A percentile compares a stretch with the other conserved stretches of the same genome.
Conservation (phyloP, 164 flowering plant species). For the Magnolia changhungtana region DNA sequence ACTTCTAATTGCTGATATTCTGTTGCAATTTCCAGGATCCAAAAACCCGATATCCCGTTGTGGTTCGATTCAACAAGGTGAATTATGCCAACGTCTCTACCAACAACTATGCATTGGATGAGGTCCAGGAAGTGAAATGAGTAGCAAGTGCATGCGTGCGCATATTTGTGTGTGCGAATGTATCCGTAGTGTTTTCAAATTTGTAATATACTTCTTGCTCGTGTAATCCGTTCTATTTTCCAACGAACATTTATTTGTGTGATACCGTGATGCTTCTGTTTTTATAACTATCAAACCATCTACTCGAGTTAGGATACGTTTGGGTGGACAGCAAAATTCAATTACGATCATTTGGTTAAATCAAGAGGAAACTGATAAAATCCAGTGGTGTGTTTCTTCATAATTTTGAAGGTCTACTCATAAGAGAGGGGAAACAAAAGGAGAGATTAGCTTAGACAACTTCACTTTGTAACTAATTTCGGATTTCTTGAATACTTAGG, state of each 20-base stretch:
- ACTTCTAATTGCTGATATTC: not conserved
- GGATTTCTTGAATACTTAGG: too few relatives aligned
- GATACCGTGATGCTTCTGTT: not conserved
- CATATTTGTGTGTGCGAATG: not conserved
- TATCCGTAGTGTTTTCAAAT: not conserved
- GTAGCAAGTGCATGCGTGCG: not conserved
- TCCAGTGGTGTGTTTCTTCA: too few relatives aligned
- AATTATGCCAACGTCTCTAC: constrained; percentile 91
- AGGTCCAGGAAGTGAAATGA: constrained; percentile 73
- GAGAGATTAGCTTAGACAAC: too few relatives aligned
- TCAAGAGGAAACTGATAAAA: too few relatives aligned
- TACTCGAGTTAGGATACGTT: too few relatives aligned
- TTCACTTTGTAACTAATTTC: too few relatives aligned
- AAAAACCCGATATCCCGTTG: constrained; percentile 81
- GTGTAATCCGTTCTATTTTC: constrained; percentile 10
- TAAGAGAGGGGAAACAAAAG: too few relatives aligned
- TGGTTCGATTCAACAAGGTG: constrained; percentile 86
- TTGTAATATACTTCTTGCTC: constrained; percentile 20
- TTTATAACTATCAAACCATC: not conserved
- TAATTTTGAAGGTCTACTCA: too few relatives aligned
- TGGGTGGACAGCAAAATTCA: too few relatives aligned
- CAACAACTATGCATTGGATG: constrained; percentile 96
- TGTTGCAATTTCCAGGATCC: constrained; percentile 57
- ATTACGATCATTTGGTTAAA: too few relatives aligned
- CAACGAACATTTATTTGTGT: not conserved